These are phyloP conservation scores for Postia placenta DNA, from an alignment of 768 basidiomycete species.

Conservation along the genomic window DNA sequence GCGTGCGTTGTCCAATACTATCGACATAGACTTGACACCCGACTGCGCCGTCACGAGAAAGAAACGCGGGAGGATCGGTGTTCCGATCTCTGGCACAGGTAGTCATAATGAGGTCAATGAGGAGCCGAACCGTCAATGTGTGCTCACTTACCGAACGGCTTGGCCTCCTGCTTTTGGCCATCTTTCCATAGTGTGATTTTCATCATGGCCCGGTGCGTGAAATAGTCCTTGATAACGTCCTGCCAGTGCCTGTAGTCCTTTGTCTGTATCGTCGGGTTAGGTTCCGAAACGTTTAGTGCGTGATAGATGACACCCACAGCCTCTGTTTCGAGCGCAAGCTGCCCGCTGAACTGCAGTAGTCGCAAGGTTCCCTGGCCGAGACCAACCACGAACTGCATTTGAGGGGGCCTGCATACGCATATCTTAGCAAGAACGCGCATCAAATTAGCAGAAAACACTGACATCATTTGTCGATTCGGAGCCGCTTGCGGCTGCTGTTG, in stretches of 20 bases:
- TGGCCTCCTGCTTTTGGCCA: constrained; percentile 71
- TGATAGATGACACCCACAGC: constrained; percentile 32
- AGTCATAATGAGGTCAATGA: neutral
- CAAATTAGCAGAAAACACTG: neutral
- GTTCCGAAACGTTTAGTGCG: too few relatives aligned
- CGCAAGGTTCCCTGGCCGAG: constrained; percentile 60
- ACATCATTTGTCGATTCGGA: too few relatives aligned
- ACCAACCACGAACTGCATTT: constrained; percentile 28
- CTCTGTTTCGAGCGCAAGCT: constrained; percentile 43
- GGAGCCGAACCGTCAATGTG: neutral
- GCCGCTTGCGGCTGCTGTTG: too few relatives aligned
- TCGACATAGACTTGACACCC: constrained; percentile 76
- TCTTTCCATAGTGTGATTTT: constrained; percentile 87
- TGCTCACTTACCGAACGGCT: constrained; percentile 64
- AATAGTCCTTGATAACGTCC: constrained; percentile 59
- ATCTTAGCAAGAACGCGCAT: neutral
- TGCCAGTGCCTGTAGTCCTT: constrained; percentile 67
- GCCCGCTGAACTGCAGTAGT: constrained; percentile 65
- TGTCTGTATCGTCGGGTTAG: constrained; percentile 7
- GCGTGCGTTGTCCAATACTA: constrained; percentile 72
- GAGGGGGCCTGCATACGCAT: too few relatives aligned
- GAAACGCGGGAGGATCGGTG: constrained; percentile 76
- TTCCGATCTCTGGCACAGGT: constrained; percentile 57
- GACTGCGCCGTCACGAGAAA: constrained; percentile 82
- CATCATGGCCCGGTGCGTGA: constrained; percentile 64